Base-by-base conservation (phyloP, 441 rosid genomes). In the Syzygium malaccense region DNA sequence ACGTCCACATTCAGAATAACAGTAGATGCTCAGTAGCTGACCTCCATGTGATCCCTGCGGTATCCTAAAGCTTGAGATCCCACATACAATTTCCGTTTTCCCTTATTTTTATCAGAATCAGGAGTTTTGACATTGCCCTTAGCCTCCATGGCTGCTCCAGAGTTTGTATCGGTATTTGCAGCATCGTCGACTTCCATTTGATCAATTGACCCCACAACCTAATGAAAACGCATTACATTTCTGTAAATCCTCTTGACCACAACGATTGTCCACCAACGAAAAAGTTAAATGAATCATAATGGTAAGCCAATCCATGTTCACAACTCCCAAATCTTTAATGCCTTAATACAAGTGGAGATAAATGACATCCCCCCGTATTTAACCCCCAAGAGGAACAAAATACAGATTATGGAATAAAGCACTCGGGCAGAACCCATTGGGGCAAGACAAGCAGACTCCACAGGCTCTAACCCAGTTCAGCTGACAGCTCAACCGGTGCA, bases 21-120 rank as follows among this genome's bases (percentile, higher is more conserved):
- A 1, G 28, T 75, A 75, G 83, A 45, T 3, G 6, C 28, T 71
- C 89, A 51, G 83, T 88, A 87, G 89, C 91, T 56, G 49, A 97
- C 99, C 98, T 96, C 99, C 99, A 98, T 97, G 91, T 96, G 92
- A 91, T 98, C 99, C 14, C 97, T 94, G 41, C 98, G 99, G 91
- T 94, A 97, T 86, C 94, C 98, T 91, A 97, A 92, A 66, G 98
- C 91, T 92, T 97, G 99, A 92, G 97, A 95, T 84, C 99, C 99
- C 53, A 98, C 99, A 90, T 94, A 95, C 86, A 98, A 92, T 89
- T 95, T 96, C 41, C 96, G 95, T 62, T 95, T 97, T 14, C 93
- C 95, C 89, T 92, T 95, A 15, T 89, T 94, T 64, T 95, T 97
- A 71, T 92, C 95, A 87, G 97, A 91, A 88, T 95, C 97, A 19